Evolutionary conservation across 805 yeast species (phyloP).

Genomic region (Saccharomycopsis synnaedendra): DNA sequence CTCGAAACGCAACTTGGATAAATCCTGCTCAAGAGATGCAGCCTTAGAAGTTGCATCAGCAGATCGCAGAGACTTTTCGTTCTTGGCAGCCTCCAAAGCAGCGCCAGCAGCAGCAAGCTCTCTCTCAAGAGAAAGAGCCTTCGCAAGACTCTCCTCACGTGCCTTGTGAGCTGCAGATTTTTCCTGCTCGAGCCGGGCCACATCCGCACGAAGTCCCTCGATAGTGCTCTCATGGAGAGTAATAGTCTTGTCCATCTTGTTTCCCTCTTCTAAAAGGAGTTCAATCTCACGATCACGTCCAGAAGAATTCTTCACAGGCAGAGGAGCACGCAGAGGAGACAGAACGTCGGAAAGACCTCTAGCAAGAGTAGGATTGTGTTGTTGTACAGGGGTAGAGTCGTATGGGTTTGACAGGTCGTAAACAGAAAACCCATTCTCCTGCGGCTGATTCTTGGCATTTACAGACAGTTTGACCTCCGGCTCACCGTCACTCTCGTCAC

Average conservation of each 20-base stretch:
- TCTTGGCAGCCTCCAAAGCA: slow-evolving; percentile 1
- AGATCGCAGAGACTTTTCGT: not conserved
- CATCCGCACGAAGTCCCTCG: slow-evolving; percentile 1
- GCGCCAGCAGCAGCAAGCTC: slow-evolving; percentile 2
- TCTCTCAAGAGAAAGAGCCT: slow-evolving; percentile 7
- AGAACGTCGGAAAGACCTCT: not conserved
- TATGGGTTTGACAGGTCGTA: not conserved
- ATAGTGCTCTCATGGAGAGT: slow-evolving; percentile 26
- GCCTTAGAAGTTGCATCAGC: not conserved
- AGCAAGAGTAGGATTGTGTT: not conserved
- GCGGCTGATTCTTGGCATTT: not conserved
- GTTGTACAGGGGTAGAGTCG: not conserved
- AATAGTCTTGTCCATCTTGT: slow-evolving; percentile 36
- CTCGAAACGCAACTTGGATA: slow-evolving; percentile 8
- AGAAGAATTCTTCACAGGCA: not conserved
- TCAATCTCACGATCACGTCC: slow-evolving; percentile 33
- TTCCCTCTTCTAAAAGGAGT: slow-evolving; percentile 33
- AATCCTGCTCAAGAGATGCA: slow-evolving; percentile 3
- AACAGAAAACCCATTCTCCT: not conserved
- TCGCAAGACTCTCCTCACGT: not conserved
- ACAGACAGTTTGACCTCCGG: not conserved
- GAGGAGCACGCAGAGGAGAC: not conserved
- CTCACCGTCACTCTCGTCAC: slow-evolving; percentile 62
- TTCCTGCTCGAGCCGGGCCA: slow-evolving; percentile 10
- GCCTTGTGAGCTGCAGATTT: not conserved